phyloP scores from a whole-genome alignment of 2,329 filamentous ascomycete genomes.

The Pochonia chlamydosporia region DNA sequence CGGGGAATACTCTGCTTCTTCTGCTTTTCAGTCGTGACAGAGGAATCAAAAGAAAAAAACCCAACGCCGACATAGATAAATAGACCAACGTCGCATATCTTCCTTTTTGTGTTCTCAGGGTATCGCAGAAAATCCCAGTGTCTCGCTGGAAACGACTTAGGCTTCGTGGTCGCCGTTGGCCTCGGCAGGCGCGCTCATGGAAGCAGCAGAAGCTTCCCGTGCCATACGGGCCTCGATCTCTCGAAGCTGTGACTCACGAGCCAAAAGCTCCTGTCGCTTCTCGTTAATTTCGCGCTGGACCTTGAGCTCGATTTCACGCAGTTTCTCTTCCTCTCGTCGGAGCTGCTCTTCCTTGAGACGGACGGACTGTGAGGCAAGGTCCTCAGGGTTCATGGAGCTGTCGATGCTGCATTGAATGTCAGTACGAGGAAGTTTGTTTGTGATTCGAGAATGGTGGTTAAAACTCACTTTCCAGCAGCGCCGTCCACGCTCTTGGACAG shows the following conservation, averaged over 20 bases:
- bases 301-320: conserved; percentile 98
- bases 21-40: conserved; percentile 34
- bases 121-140: conserved; percentile 25
- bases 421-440: conserved; percentile 15
- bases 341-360: conserved; percentile 99
- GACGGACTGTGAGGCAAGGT: conserved; percentile 92
- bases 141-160: conserved; percentile 29
- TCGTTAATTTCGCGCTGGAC: conserved; percentile 99
- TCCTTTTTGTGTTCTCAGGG: conserved; percentile 20
- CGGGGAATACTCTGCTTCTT: conserved; percentile 36
- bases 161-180: conserved; percentile 51
- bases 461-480: conserved; percentile 76
- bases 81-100: conserved; percentile 36
- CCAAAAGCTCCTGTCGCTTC: conserved; percentile 97
- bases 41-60: conserved; percentile 31
- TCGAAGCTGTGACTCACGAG: conserved; percentile 95
- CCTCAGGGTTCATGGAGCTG: conserved; percentile 90
- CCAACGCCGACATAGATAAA: conserved; percentile 44
- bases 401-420: conserved; percentile 48
- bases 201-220: conserved; percentile 59
- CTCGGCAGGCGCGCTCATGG: conserved; percentile 35
- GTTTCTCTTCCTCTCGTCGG: conserved; percentile 98
- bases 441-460: not conserved
- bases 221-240: conserved; percentile 98
- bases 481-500: conserved; percentile 98